A percentile compares a stretch with the other conserved stretches of the same genome.
Conservation (phyloP, 2,329 filamentous ascomycete genomes). For the Epichloe amarillans region DNA sequence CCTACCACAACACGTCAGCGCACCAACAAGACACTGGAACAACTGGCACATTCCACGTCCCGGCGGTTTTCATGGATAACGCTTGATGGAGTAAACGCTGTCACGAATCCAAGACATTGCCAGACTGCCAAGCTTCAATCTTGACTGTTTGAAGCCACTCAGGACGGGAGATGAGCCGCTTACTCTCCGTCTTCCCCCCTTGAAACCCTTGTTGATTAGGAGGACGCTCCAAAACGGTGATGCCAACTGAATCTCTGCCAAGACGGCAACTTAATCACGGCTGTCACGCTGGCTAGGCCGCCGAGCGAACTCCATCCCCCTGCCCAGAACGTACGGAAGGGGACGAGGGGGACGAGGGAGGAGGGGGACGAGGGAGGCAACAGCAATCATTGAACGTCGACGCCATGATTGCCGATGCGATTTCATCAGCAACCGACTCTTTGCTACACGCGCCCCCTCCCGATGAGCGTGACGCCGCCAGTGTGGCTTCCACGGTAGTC, state of each 20-base stretch:
- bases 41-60: not conserved
- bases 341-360: too few species aligned
- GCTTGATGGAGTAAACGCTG: not conserved
- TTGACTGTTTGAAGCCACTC: not conserved
- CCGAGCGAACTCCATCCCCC: too few species aligned
- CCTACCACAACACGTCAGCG: not conserved
- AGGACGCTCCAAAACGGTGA: not conserved
- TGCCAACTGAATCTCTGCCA: constrained; percentile 3
- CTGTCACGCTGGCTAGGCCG: not conserved
- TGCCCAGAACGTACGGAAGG: not conserved
- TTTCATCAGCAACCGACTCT: not conserved
- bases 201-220: not conserved
- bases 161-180: not conserved
- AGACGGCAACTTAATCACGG: not conserved
- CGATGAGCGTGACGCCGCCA: not conserved
- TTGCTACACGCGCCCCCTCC: not conserved
- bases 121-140: constrained; percentile 1
- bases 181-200: not conserved
- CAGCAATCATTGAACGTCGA: not conserved
- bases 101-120: not conserved
- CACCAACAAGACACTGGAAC: not conserved
- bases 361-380: not conserved
- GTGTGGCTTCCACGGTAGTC: not conserved
- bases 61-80: not conserved
- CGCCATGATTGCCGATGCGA: not conserved